Conservation (phyloP, 2,329 filamentous ascomycete genomes). For the Ascochyta rabiei region DNA sequence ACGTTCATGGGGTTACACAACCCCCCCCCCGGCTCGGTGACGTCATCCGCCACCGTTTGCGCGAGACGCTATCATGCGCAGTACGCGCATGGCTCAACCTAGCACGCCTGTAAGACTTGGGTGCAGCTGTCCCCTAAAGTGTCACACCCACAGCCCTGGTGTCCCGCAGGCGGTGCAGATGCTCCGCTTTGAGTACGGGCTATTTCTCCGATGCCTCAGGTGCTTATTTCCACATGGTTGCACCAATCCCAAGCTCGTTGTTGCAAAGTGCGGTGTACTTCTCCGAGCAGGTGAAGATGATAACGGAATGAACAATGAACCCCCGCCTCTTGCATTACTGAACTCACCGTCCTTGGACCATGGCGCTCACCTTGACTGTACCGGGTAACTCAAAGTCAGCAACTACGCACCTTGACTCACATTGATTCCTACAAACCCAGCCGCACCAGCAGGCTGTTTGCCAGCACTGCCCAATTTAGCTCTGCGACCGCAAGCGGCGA, state of each 20-base stretch:
- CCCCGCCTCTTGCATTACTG: conserved; percentile 16
- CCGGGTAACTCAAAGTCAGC: conserved; percentile 5
- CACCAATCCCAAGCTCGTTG: conserved; percentile 10
- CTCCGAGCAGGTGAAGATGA: conserved; percentile 10
- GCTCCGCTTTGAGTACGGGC: conserved; percentile 1
- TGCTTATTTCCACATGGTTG: conserved; percentile 5
- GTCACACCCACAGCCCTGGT: conserved; percentile 13
- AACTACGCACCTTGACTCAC: conserved; percentile 7
- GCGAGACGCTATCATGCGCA: conserved; percentile 12
- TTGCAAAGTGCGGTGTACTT: conserved; percentile 15
- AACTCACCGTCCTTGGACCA: conserved; percentile 12
- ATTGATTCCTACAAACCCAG: conserved; percentile 1
- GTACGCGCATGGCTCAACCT: conserved; percentile 3
- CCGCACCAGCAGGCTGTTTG: conserved; percentile 11
- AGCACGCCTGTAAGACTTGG: conserved; percentile 10
- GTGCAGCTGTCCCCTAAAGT: background rate
- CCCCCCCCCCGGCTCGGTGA: background rate
- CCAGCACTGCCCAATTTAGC: background rate
- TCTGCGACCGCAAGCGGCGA: conserved; percentile 2
- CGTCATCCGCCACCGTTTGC: conserved; percentile 14
- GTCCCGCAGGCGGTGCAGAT: background rate
- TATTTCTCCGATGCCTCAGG: conserved; percentile 7
- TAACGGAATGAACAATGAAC: conserved; percentile 17
- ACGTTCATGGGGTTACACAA: conserved; percentile 1
- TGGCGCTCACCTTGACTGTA: conserved; percentile 3